Evolutionary conservation across 2,329 filamentous ascomycete species (phyloP).

Genomic region (Drechslera avenae): DNA sequence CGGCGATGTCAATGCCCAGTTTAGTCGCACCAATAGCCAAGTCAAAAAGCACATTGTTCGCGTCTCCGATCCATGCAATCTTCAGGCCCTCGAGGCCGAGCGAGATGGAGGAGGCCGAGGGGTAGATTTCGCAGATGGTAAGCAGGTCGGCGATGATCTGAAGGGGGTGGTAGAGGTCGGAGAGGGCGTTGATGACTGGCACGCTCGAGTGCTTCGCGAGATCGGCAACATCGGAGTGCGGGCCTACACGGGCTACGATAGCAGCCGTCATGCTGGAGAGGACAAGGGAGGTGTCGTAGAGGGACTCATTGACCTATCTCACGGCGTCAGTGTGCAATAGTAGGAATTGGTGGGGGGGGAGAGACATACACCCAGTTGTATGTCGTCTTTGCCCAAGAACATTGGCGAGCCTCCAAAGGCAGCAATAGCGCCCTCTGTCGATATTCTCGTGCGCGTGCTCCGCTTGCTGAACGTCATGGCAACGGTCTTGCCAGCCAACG

Average conservation of each 20-base stretch:
- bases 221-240: constrained; percentile 56
- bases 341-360: neutral
- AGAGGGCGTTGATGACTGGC: constrained; percentile 66
- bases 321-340: constrained; percentile 8
- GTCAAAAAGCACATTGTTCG: constrained; percentile 96
- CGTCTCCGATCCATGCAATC: constrained; percentile 94
- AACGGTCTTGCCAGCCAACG: constrained; percentile 77
- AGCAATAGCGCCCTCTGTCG: constrained; percentile 88
- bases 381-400: constrained; percentile 95
- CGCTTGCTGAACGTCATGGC: constrained; percentile 98
- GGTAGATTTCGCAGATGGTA: constrained; percentile 82
- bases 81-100: constrained; percentile 83
- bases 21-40: constrained; percentile 87
- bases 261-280: constrained; percentile 74
- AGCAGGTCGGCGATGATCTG: constrained; percentile 94
- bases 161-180: constrained; percentile 88
- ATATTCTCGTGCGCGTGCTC: constrained; percentile 90
- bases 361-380: constrained; percentile 79
- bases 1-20: constrained; percentile 81
- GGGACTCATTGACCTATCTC: constrained; percentile 80
- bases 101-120: constrained; percentile 52
- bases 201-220: constrained; percentile 56
- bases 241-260: constrained; percentile 58
- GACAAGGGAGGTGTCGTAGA: constrained; percentile 89
- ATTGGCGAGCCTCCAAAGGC: constrained; percentile 90